Percentiles rank a stretch among this genome's conserved stretches.
Conservation (phyloP, 768 basidiomycete genomes). For the Leucocoprinus birnbaumii region DNA sequence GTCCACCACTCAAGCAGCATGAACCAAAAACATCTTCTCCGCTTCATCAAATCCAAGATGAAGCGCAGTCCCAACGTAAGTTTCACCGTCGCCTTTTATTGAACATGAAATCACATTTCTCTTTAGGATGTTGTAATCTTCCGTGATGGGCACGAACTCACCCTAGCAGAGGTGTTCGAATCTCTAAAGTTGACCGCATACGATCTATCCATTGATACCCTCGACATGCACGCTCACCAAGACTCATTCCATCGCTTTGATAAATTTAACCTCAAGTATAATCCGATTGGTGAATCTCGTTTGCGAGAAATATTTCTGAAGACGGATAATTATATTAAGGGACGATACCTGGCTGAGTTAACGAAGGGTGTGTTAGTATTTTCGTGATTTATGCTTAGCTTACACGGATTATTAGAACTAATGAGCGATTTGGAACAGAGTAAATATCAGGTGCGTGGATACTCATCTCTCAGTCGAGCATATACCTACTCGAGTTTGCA, state of each 20-base stretch:
- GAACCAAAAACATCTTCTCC: constrained; percentile 98
- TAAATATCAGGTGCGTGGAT: constrained; percentile 82
- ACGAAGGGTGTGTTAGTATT: constrained; percentile 63
- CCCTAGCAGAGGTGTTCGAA: constrained; percentile 92
- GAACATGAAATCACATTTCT: constrained; percentile 1
- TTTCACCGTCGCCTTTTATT: not conserved
- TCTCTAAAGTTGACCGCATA: constrained; percentile 94
- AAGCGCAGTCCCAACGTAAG: constrained; percentile 77
- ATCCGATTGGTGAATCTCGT: constrained; percentile 93
- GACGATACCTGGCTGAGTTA: constrained; percentile 91
- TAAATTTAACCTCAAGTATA: constrained; percentile 97
- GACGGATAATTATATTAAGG: constrained; percentile 93
- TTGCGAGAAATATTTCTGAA: constrained; percentile 97
- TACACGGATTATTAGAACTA: constrained; percentile 64
- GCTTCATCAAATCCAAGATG: constrained; percentile 99
- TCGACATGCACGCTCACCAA: constrained; percentile 99
- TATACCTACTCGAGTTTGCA: not conserved
- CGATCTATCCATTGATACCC: constrained; percentile 96
- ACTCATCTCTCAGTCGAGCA: not conserved
- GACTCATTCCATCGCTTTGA: constrained; percentile 99
- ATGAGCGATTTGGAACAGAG: constrained; percentile 98
- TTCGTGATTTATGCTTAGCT: not conserved
- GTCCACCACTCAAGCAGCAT: constrained; percentile 98
- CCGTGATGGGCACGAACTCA: constrained; percentile 87
- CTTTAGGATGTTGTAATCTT: constrained; percentile 90